A percentile compares a stretch with the other conserved stretches of the same genome.
These are phyloP conservation scores for Hypoxylon sp. DNA, from an alignment of 2,329 filamentous ascomycete species.

Conservation along the genomic window DNA sequence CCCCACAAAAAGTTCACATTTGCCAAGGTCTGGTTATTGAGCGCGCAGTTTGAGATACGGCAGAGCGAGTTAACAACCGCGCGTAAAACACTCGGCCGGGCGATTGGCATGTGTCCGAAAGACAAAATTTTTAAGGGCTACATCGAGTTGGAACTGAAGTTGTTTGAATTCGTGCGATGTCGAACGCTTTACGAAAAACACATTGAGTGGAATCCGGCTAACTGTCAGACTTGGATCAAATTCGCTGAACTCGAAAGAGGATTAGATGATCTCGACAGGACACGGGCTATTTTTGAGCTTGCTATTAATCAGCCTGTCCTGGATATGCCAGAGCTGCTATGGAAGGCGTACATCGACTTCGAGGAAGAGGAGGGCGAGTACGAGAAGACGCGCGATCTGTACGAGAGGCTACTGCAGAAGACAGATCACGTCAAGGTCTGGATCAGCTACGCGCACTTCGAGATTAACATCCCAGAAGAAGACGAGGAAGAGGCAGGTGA, in stretches of 20 bases:
- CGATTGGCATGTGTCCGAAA: constrained; percentile 95
- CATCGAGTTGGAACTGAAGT: constrained; percentile 89
- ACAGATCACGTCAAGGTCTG: constrained; percentile 99
- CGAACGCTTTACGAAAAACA: constrained; percentile 94
- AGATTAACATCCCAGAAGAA: constrained; percentile 91
- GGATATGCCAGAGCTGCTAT: constrained; percentile 97
- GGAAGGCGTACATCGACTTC: constrained; percentile 99
- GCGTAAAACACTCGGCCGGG: constrained; percentile 89
- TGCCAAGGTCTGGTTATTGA: constrained; percentile 94
- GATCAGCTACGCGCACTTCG: constrained; percentile 99
- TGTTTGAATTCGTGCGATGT: constrained; percentile 95
- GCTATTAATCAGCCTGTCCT: constrained; percentile 85
- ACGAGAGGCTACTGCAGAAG: constrained; percentile 92
- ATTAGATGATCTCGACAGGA: constrained; percentile 89
- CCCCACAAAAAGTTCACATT: constrained; percentile 98
- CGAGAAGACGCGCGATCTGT: constrained; percentile 83
- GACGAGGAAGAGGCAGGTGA: constrained; percentile 73
- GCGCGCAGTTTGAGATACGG: constrained; percentile 92
- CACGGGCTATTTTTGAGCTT: constrained; percentile 92
- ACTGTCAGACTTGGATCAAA: constrained; percentile 95
- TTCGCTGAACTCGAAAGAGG: constrained; percentile 95
- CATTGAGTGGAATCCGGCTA: constrained; percentile 90
- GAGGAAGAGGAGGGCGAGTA: constrained; percentile 97
- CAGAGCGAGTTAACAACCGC: constrained; percentile 85
- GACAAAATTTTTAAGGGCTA: constrained; percentile 96